Evolutionary conservation across 176 grass and related monocot species (phyloP).

Genomic region (Themeda triandra): DNA sequence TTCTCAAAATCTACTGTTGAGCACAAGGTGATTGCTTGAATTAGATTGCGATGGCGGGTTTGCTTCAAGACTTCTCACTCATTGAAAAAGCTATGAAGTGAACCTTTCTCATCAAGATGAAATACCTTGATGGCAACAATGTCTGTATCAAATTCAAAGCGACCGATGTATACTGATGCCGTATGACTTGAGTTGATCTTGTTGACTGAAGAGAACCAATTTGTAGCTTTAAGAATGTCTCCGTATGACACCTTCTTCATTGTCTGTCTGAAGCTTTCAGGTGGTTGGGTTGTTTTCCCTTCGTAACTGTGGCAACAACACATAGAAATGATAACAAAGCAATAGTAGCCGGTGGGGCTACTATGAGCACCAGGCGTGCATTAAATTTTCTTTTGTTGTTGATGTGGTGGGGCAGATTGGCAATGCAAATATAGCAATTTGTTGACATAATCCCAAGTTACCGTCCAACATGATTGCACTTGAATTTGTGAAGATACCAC

Average conservation of each 20-base stretch:
- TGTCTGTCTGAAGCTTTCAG: slow-evolving; percentile 12
- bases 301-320: background rate
- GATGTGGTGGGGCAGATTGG: background rate
- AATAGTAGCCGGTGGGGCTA: background rate
- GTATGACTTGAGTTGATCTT: slow-evolving; percentile 7
- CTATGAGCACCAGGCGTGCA: background rate
- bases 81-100: background rate
- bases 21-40: slow-evolving; percentile 31
- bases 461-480: background rate
- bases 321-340: background rate
- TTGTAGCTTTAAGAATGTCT: slow-evolving; percentile 28
- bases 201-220: slow-evolving; percentile 32
- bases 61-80: slow-evolving; percentile 17
- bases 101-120: slow-evolving; percentile 12
- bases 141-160: slow-evolving; percentile 32
- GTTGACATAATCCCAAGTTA: background rate
- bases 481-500: background rate
- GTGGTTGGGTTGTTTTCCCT: background rate
- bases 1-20: slow-evolving; percentile 30
- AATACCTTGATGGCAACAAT: slow-evolving; percentile 36
- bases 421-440: background rate
- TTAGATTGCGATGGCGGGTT: slow-evolving; percentile 36
- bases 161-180: slow-evolving; percentile 28
- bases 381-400: background rate
- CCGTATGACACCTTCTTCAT: slow-evolving; percentile 37